Conservation (phyloP, 148 eudicot species). For the Pouteria glomerata region DNA sequence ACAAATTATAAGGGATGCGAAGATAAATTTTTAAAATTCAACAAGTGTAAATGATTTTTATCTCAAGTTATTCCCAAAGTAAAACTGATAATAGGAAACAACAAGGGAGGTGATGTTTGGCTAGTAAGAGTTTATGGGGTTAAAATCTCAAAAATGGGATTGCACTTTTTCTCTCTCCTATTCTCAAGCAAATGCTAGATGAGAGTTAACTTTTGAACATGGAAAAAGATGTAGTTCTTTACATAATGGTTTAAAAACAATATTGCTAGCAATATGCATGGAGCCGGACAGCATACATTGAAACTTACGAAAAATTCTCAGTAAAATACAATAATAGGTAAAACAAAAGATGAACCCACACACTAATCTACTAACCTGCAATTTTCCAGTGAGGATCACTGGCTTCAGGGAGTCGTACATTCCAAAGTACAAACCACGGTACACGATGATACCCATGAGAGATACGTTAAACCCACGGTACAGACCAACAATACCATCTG, state of each 20-base stretch:
- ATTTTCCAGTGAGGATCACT: conserved; percentile 52
- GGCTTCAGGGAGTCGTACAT: conserved; percentile 70
- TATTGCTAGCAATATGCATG: background rate
- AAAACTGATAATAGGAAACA: background rate
- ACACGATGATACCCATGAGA: conserved; percentile 61
- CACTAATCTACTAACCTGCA: conserved; percentile 42
- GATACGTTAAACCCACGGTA: conserved; percentile 84
- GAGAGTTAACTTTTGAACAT: background rate
- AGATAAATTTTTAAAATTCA: too few relatives aligned
- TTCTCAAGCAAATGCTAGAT: background rate
- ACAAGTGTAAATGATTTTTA: background rate
- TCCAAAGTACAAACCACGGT: conserved; percentile 82
- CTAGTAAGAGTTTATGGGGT: too few relatives aligned
- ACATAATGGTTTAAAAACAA: background rate
- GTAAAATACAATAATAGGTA: background rate
- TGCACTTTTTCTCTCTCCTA: background rate
- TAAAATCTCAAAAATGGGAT: too few relatives aligned
- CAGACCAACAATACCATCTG: conserved; percentile 67
- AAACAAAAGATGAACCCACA: too few relatives aligned
- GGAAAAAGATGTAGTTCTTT: too few relatives aligned
- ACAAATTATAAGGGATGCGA: background rate
- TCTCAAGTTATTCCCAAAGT: background rate
- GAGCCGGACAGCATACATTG: background rate
- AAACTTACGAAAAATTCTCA: background rate
- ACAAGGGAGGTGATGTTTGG: background rate